phyloP scores from a whole-genome alignment of 2,329 filamentous ascomycete species.

The Triangularia verruculosa region DNA sequence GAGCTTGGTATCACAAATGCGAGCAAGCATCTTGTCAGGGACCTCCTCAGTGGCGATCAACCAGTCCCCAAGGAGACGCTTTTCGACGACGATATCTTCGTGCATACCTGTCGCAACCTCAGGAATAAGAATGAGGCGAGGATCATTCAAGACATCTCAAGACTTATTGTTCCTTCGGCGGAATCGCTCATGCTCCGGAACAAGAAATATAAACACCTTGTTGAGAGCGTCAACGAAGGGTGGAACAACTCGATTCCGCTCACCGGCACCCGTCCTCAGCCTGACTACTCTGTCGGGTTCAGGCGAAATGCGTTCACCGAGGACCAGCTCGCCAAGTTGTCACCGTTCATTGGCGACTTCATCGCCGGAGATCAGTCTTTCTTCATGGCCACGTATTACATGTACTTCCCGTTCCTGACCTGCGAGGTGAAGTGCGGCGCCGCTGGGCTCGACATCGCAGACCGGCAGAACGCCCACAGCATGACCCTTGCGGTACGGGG shows the following conservation, averaged over 20 bases:
- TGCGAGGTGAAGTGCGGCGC: constrained; percentile 47
- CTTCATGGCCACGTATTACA: constrained; percentile 45
- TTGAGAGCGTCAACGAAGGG: constrained; percentile 18
- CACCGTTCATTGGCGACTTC: too few relatives aligned
- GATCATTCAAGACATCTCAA: constrained; percentile 34
- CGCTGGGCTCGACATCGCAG: constrained; percentile 36
- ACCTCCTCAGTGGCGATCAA: constrained; percentile 34
- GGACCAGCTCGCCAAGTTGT: too few relatives aligned
- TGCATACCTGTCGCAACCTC: constrained; percentile 34
- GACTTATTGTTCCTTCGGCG: constrained; percentile 35
- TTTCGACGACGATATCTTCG: constrained; percentile 40
- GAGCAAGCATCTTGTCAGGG: constrained; percentile 33
- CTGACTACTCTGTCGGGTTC: constrained; percentile 37
- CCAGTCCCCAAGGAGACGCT: constrained; percentile 28
- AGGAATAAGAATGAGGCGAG: constrained; percentile 33
- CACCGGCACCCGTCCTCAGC: constrained; percentile 32
- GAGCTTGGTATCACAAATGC: constrained; percentile 30
- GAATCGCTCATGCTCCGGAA: constrained; percentile 31
- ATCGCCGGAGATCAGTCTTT: too few relatives aligned
- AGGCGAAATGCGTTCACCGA: constrained; percentile 40
- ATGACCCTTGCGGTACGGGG: too few relatives aligned
- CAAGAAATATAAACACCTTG: constrained; percentile 29
- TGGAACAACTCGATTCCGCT: constrained; percentile 27
- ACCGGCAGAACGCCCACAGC: constrained; percentile 41
- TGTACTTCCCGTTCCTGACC: constrained; percentile 50